A percentile compares a stretch with the other conserved stretches of the same genome.
These are phyloP conservation scores for Penicillium griseofulvum DNA, from an alignment of 2,329 filamentous ascomycete genomes.

Conservation along the genomic window DNA sequence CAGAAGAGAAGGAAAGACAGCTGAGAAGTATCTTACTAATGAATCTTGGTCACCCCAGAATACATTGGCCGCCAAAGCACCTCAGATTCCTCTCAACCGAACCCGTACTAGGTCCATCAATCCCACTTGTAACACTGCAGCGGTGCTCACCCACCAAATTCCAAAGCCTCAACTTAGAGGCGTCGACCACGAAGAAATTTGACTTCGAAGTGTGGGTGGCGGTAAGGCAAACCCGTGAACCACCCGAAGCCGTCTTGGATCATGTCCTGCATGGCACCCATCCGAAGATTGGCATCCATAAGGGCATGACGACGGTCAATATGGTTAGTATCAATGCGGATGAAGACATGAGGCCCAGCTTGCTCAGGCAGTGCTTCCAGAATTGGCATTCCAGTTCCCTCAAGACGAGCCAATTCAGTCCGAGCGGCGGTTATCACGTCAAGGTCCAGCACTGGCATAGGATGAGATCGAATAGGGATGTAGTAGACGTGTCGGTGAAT, in stretches of 20 bases:
- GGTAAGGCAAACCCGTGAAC: constrained; percentile 6
- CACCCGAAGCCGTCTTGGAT: constrained; percentile 7
- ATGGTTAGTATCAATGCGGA: neutral
- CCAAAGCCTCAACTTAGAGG: neutral
- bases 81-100: neutral
- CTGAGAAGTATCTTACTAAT: neutral
- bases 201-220: constrained; percentile 1
- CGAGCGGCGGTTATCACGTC: neutral
- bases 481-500: neutral
- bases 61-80: neutral
- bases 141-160: neutral
- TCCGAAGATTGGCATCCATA: neutral
- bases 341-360: neutral
- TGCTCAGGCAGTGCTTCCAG: neutral
- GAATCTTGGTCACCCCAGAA: neutral
- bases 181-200: neutral
- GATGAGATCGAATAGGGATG: neutral
- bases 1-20: neutral
- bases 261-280: constrained; percentile 5
- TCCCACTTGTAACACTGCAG: neutral
- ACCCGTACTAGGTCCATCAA: neutral
- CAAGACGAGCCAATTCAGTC: neutral
- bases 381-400: neutral
- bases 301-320: neutral
- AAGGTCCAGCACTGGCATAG: neutral